These are phyloP conservation scores for Phytophthora parvispora DNA, from an alignment of 352 stramenopile species.

Conservation along the genomic window DNA sequence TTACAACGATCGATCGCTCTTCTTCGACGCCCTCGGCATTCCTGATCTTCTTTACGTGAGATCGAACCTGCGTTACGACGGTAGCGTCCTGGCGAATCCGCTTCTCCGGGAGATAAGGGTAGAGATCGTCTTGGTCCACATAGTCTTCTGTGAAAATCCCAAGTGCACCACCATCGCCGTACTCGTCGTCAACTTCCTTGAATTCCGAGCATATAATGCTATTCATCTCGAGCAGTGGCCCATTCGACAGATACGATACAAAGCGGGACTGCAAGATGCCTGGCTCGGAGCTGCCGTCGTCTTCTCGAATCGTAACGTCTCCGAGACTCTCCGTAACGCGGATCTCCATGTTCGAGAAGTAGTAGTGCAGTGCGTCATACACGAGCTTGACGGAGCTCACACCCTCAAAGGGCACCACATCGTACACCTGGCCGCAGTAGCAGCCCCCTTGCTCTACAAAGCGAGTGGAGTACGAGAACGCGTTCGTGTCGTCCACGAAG, in stretches of 20 bases:
- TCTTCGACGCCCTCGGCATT: constrained; percentile 14
- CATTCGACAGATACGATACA: constrained; percentile 32
- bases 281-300: constrained; percentile 51
- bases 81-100: constrained; percentile 40
- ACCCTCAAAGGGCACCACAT: constrained; percentile 47
- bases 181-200: constrained; percentile 25
- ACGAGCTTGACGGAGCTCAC: constrained; percentile 45
- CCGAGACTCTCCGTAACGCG: constrained; percentile 55
- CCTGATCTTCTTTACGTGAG: constrained; percentile 12
- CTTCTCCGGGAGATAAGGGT: constrained; percentile 34
- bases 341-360: constrained; percentile 58
- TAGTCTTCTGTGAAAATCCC: constrained; percentile 42
- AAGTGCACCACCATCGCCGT: constrained; percentile 28
- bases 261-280: constrained; percentile 54
- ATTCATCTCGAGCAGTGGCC: constrained; percentile 46
- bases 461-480: constrained; percentile 26
- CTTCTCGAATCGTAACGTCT: constrained; percentile 59
- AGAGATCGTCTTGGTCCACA: constrained; percentile 49
- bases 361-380: constrained; percentile 51
- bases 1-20: constrained; percentile 34
- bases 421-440: constrained; percentile 45
- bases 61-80: constrained; percentile 31
- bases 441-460: constrained; percentile 45
- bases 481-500: constrained; percentile 26
- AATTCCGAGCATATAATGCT: constrained; percentile 42